Evolutionary conservation across 805 yeast genomes (phyloP).

Genomic region (Grigorovia yakushimaensis): DNA sequence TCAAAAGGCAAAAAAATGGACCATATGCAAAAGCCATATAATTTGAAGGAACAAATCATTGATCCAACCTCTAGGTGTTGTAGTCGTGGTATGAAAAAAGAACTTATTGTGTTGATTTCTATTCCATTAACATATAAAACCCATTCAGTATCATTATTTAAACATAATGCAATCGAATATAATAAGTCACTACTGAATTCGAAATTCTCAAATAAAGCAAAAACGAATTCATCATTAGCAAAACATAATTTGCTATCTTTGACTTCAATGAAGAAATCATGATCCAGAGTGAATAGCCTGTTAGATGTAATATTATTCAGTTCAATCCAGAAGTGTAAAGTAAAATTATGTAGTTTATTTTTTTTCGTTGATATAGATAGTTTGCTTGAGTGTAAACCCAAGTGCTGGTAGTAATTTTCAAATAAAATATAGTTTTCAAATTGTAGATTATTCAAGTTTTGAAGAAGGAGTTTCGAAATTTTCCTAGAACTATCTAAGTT

Average conservation of each 20-base stretch:
- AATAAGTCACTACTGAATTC: slow-evolving; percentile 15
- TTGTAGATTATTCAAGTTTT: slow-evolving; percentile 11
- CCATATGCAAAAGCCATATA: slow-evolving; percentile 16
- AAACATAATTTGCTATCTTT: slow-evolving; percentile 21
- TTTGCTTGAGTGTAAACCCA: slow-evolving; percentile 3
- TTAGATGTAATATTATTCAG: slow-evolving; percentile 23
- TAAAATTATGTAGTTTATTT: not conserved
- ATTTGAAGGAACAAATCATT: slow-evolving; percentile 25
- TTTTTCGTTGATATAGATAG: slow-evolving; percentile 4
- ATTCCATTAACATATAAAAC: slow-evolving; percentile 19
- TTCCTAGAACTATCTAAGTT: slow-evolving; percentile 1
- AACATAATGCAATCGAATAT: slow-evolving; percentile 14
- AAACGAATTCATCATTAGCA: slow-evolving; percentile 22
- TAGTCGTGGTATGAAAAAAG: slow-evolving; percentile 10
- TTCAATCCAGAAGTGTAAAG: slow-evolving; percentile 22
- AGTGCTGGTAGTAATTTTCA: slow-evolving; percentile 17
- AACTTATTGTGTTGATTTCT: slow-evolving; percentile 12
- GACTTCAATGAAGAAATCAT: slow-evolving; percentile 20
- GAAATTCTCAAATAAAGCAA: slow-evolving; percentile 22
- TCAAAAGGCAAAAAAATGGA: not conserved
- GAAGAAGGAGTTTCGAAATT: slow-evolving; percentile 11
- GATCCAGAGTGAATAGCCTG: slow-evolving; percentile 21
- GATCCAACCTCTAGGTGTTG: slow-evolving; percentile 24
- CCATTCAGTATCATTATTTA: slow-evolving; percentile 7
- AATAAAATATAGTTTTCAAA: slow-evolving; percentile 23